phyloP scores from a whole-genome alignment of 2,329 filamentous ascomycete species.

The Chrysoporthe austroafricana region DNA sequence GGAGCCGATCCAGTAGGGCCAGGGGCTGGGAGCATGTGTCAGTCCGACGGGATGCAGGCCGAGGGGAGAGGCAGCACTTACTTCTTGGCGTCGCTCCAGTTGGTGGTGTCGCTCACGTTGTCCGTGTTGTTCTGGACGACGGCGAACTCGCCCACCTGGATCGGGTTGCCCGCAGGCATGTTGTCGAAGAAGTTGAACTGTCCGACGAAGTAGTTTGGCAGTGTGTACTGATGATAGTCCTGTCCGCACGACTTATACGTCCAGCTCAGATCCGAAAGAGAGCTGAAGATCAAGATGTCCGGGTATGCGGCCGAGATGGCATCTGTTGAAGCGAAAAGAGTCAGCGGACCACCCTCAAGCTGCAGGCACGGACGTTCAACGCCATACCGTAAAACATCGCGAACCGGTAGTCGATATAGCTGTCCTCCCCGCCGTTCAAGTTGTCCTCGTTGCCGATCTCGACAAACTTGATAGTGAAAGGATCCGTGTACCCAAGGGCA shows the following conservation, averaged over 20 bases:
- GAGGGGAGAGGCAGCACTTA: background rate
- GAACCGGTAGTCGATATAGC: slow-evolving; percentile 48
- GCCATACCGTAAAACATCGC: slow-evolving; percentile 46
- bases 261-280: slow-evolving; percentile 19
- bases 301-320: slow-evolving; percentile 31
- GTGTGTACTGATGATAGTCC: slow-evolving; percentile 42
- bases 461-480: slow-evolving; percentile 54
- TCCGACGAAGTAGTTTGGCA: slow-evolving; percentile 38
- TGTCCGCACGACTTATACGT: slow-evolving; percentile 34
- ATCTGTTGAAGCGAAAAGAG: slow-evolving; percentile 30
- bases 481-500: slow-evolving; percentile 52
- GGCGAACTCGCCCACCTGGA: slow-evolving; percentile 44
- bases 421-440: slow-evolving; percentile 43
- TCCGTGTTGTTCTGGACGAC: slow-evolving; percentile 39
- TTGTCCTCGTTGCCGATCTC: slow-evolving; percentile 61
- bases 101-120: slow-evolving; percentile 23
- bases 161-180: slow-evolving; percentile 38
- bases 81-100: slow-evolving; percentile 21
- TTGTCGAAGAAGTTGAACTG: slow-evolving; percentile 46
- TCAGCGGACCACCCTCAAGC: slow-evolving; percentile 22
- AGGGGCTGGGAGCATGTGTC: slow-evolving; percentile 25
- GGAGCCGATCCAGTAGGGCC: slow-evolving; percentile 61
- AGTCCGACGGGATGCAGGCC: background rate
- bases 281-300: slow-evolving; percentile 26
- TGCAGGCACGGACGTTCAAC: slow-evolving; percentile 41